Evolutionary conservation across 129 eudicot species (phyloP).

Genomic region (Tagetes patula): DNA sequence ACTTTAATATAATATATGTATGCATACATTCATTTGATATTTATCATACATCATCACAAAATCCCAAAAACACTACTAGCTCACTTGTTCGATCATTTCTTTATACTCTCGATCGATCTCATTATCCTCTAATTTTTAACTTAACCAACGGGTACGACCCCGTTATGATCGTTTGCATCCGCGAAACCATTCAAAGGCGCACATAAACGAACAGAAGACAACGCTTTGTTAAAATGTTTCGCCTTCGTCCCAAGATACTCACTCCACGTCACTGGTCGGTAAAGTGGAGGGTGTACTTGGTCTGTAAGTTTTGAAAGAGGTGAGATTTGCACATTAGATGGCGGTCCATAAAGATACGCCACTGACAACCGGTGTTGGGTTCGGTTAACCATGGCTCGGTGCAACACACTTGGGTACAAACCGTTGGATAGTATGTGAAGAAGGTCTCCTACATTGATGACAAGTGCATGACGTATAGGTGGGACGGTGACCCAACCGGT

Average conservation of each 20-base stretch:
- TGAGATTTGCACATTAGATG: slow-evolving; percentile 49
- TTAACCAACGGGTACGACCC: slow-evolving; percentile 39
- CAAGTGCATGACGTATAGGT: slow-evolving; percentile 63
- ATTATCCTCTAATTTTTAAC: slow-evolving; percentile 19
- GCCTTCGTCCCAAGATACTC: slow-evolving; percentile 79
- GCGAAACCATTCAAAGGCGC: slow-evolving; percentile 43
- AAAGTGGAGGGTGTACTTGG: slow-evolving; percentile 60
- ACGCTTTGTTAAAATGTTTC: slow-evolving; percentile 64
- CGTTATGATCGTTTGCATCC: slow-evolving; percentile 50
- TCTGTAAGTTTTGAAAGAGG: slow-evolving; percentile 63
- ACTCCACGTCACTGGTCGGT: slow-evolving; percentile 75
- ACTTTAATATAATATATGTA: not conserved
- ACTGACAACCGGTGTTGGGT: slow-evolving; percentile 56
- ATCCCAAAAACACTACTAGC: slow-evolving; percentile 15
- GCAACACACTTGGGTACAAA: slow-evolving; percentile 70
- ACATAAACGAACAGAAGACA: slow-evolving; percentile 61
- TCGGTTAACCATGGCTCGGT: slow-evolving; percentile 82
- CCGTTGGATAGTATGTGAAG: slow-evolving; percentile 83
- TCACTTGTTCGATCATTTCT: not conserved
- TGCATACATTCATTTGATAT: slow-evolving; percentile 20
- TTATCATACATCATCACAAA: slow-evolving; percentile 28
- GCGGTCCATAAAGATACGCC: slow-evolving; percentile 83
- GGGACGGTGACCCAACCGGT: slow-evolving; percentile 68
- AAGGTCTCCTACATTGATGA: slow-evolving; percentile 76
- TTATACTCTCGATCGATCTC: not conserved